Conservation (phyloP, 495 filamentous ascomycete genomes). For the Margaritispora aquatica region DNA sequence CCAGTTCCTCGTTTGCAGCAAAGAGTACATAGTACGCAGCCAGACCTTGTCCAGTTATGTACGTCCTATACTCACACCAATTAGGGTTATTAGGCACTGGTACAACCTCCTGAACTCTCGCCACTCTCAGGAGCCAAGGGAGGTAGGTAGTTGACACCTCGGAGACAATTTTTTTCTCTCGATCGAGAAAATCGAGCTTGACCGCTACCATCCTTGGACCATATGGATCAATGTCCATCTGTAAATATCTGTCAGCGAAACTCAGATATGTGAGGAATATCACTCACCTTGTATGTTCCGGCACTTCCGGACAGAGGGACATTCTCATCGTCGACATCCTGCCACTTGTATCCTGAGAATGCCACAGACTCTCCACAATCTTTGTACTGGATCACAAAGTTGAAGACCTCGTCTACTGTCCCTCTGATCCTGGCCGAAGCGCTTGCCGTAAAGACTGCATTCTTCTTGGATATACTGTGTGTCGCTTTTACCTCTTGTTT, state of each 20-base stretch:
- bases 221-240: slow-evolving; percentile 8
- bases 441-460: slow-evolving; percentile 9
- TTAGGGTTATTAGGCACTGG: slow-evolving; percentile 1
- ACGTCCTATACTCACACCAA: slow-evolving; percentile 12
- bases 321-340: slow-evolving; percentile 2
- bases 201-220: background rate
- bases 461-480: slow-evolving; percentile 6
- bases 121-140: slow-evolving; percentile 8
- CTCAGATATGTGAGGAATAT: background rate
- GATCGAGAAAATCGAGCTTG: slow-evolving; percentile 11
- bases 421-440: slow-evolving; percentile 9
- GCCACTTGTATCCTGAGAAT: slow-evolving; percentile 7
- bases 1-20: slow-evolving; percentile 3
- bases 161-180: slow-evolving; percentile 5
- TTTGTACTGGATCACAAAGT: slow-evolving; percentile 5
- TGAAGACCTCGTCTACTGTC: slow-evolving; percentile 14
- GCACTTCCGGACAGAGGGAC: slow-evolving; percentile 5
- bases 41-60: slow-evolving; percentile 2
- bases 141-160: background rate
- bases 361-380: slow-evolving; percentile 1
- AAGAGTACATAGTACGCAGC: slow-evolving; percentile 10
- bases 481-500: background rate
- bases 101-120: slow-evolving; percentile 10
- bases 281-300: slow-evolving; percentile 11
- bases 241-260: background rate